These are phyloP conservation scores for Apiospora malaysiana DNA, from an alignment of 2,329 filamentous ascomycete genomes.

Conservation along the genomic window DNA sequence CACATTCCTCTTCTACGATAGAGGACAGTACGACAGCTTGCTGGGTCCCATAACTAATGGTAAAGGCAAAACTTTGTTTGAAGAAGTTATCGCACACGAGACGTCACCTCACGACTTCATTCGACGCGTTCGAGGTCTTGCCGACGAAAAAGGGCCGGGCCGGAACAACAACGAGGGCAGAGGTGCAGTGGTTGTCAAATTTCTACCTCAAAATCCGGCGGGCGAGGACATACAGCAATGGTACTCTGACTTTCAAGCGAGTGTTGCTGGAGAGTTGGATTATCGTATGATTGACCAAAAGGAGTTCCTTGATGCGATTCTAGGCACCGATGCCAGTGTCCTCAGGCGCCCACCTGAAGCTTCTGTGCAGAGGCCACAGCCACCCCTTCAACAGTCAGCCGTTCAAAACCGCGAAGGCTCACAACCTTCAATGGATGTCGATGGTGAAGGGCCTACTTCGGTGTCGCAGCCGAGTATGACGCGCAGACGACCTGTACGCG, in stretches of 20 bases:
- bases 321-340: constrained; percentile 76
- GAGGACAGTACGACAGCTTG: constrained; percentile 76
- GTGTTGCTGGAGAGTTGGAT: constrained; percentile 74
- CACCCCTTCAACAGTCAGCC: constrained; percentile 26
- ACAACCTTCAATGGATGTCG: constrained; percentile 33
- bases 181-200: constrained; percentile 81
- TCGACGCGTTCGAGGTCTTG: constrained; percentile 74
- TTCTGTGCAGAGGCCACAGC: constrained; percentile 28
- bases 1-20: constrained; percentile 85
- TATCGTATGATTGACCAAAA: constrained; percentile 87
- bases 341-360: constrained; percentile 72
- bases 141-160: constrained; percentile 74
- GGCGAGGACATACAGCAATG: constrained; percentile 64
- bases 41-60: constrained; percentile 77
- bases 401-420: neutral
- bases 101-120: constrained; percentile 80
- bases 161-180: constrained; percentile 67
- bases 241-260: constrained; percentile 71
- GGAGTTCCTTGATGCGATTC: constrained; percentile 88
- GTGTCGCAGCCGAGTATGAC: constrained; percentile 28
- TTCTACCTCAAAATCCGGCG: constrained; percentile 64
- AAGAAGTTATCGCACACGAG: constrained; percentile 62
- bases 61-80: constrained; percentile 80
- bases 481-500: constrained; percentile 45
- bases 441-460: constrained; percentile 22